phyloP scores from a whole-genome alignment of 495 filamentous ascomycete species.

The Penicillium coprophilum region DNA sequence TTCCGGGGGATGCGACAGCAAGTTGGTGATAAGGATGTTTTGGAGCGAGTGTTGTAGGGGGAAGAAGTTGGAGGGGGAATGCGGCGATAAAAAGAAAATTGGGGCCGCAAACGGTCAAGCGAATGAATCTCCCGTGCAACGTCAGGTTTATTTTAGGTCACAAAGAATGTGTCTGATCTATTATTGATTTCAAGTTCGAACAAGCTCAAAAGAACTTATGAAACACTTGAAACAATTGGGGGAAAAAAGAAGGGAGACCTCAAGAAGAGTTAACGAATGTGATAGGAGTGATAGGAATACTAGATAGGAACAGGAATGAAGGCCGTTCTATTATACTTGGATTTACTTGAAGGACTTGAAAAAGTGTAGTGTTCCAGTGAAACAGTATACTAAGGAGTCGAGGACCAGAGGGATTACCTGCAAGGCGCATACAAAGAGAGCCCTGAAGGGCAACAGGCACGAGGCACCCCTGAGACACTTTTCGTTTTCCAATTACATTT shows the following conservation, averaged over 20 bases:
- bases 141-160: slow-evolving; percentile 15
- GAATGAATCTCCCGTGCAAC: slow-evolving; percentile 25
- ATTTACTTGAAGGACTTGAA: background rate
- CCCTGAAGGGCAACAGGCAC: slow-evolving; percentile 8
- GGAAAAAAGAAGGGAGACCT: slow-evolving; percentile 8
- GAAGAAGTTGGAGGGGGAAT: slow-evolving; percentile 25
- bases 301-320: slow-evolving; percentile 4
- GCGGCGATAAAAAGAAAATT: slow-evolving; percentile 29
- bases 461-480: slow-evolving; percentile 27
- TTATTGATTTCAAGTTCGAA: background rate
- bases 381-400: slow-evolving; percentile 17
- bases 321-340: slow-evolving; percentile 18
- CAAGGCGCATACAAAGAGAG: slow-evolving; percentile 6
- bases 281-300: slow-evolving; percentile 7
- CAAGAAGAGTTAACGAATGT: slow-evolving; percentile 13
- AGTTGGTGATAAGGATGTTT: slow-evolving; percentile 13
- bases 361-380: slow-evolving; percentile 19
- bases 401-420: slow-evolving; percentile 18
- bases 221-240: background rate
- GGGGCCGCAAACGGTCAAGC: slow-evolving; percentile 35
- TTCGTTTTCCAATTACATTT: slow-evolving; percentile 23
- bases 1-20: slow-evolving; percentile 36
- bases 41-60: slow-evolving; percentile 26
- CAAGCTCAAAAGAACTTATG: background rate
- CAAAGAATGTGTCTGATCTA: slow-evolving; percentile 7